Evolutionary conservation across 192 early-diverging fungal species (phyloP), one percentile per base, ranked within the genome.

Genomic region (Podila minutissima): DNA sequence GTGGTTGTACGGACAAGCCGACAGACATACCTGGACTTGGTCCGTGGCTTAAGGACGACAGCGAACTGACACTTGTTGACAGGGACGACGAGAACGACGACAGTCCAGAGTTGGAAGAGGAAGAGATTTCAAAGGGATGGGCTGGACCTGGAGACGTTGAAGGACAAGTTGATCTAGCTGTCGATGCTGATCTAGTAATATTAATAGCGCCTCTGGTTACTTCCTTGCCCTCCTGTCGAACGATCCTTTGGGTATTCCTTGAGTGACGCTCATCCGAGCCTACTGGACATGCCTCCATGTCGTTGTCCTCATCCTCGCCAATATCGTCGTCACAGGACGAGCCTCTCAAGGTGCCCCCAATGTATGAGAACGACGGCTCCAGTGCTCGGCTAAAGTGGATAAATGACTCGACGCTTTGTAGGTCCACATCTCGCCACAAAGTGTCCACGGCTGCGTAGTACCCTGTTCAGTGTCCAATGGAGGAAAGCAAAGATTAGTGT

Each of bases 391-490:
- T 63, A 41, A 81, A 73, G 31, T 81, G 60, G n/a, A 81, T 71
- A 50, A 72, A 81, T 12, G 76, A 72, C 29, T 81, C 70, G 2
- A 81, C 62, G 38, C 66, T 69, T 32, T 67, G 70, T 20, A 73
- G 51, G 55, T 81, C 66, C 29, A 81, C 66, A 10, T 81, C 62
- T 28, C 76, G 22, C 76, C 76, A 81, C 17, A 81, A 51, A 41
- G 76, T 81, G 22, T 81, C 76, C 8, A 81, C 71, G 24, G 76
- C 76, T 28, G 76, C 70, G 49, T 72, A 72, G 35, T 81, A 81
- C 76, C 76, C 76, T 81, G 66, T 4, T 31, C 2, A 17, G 5
- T 55, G 38, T 5, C 13, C 26, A 29, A 19, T 24, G 4, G 22
- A 65, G 28, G 5, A 33, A 50, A 31, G 29, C 13, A 33, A 19